Conservation (phyloP, 108 stramenopile genomes). For the Nannochloropsis gaditana region DNA sequence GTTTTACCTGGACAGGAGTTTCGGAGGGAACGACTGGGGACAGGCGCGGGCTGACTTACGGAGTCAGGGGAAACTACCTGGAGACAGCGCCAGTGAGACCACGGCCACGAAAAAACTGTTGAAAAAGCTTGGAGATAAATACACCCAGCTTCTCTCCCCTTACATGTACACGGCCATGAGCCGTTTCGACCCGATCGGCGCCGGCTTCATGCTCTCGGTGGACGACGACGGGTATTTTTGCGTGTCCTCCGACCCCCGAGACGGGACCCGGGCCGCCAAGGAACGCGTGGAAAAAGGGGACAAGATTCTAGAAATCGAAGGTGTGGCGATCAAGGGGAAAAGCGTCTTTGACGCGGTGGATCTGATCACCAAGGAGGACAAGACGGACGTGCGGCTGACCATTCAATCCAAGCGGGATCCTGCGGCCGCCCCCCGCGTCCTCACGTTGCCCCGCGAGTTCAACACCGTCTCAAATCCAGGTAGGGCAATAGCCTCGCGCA, state of each 20-base stretch:
- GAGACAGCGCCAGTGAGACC: conserved; percentile 27
- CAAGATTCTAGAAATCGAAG: conserved; percentile 67
- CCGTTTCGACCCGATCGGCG: conserved; percentile 44
- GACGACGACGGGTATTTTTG: background rate
- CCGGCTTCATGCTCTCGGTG: conserved; percentile 47
- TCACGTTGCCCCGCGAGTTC: conserved; percentile 8
- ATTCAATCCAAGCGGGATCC: background rate
- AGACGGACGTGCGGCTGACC: conserved; percentile 26
- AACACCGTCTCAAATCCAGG: conserved; percentile 33
- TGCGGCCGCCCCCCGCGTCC: background rate
- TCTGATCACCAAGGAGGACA: conserved; percentile 68
- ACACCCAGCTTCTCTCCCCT: conserved; percentile 40
- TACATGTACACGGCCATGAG: conserved; percentile 36
- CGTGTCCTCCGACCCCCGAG: conserved; percentile 5
- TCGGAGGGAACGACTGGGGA: conserved; percentile 43
- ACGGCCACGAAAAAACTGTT: conserved; percentile 39
- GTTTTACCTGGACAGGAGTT: conserved; percentile 42
- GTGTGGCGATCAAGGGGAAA: conserved; percentile 61
- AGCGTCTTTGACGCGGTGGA: conserved; percentile 79
- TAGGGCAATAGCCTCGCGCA: conserved; percentile 61
- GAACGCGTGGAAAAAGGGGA: conserved; percentile 68
- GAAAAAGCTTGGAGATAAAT: conserved; percentile 42
- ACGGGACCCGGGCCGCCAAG: background rate
- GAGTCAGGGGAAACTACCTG: conserved; percentile 25
- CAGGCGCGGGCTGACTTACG: conserved; percentile 24